Evolutionary conservation across 106 monocot genomes (phyloP).

Genomic region (Gastrodia elata): DNA sequence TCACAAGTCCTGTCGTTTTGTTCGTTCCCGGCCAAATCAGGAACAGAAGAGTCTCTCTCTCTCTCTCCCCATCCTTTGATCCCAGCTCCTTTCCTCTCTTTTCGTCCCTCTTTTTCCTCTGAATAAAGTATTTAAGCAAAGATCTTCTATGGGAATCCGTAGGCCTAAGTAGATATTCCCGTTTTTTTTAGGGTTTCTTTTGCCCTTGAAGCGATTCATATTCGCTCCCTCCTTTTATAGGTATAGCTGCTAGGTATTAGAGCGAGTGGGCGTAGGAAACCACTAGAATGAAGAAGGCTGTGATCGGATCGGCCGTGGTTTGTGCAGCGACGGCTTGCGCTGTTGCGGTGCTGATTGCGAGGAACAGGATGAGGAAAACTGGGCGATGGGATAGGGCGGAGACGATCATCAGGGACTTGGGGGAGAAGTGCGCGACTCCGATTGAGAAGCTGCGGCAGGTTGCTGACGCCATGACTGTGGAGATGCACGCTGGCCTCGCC

Average conservation of each 20-base stretch:
- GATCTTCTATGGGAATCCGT: background rate
- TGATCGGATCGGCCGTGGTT: slow-evolving; percentile 49
- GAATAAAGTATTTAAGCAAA: background rate
- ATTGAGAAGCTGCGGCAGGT: slow-evolving; percentile 63
- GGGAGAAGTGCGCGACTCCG: slow-evolving; percentile 66
- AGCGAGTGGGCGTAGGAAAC: background rate
- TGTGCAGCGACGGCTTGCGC: slow-evolving; percentile 55
- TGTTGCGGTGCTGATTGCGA: slow-evolving; percentile 50
- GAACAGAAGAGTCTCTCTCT: background rate
- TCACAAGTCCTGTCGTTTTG: background rate
- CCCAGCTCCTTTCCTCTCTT: background rate
- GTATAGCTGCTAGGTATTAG: too few species aligned
- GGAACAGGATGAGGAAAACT: slow-evolving; percentile 36
- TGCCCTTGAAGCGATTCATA: background rate
- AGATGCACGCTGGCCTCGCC: slow-evolving; percentile 89
- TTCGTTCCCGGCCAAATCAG: background rate
- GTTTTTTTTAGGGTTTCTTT: background rate
- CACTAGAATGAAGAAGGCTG: slow-evolving; percentile 42
- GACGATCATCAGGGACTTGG: slow-evolving; percentile 56
- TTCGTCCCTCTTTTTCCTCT: background rate
- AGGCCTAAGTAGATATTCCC: background rate
- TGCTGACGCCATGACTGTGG: slow-evolving; percentile 86
- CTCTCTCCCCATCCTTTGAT: background rate
- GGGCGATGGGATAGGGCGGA: slow-evolving; percentile 36
- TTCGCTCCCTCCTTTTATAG: background rate